Base-by-base conservation (phyloP, 2,329 filamentous ascomycete species). In the Sporothrix inflata region DNA sequence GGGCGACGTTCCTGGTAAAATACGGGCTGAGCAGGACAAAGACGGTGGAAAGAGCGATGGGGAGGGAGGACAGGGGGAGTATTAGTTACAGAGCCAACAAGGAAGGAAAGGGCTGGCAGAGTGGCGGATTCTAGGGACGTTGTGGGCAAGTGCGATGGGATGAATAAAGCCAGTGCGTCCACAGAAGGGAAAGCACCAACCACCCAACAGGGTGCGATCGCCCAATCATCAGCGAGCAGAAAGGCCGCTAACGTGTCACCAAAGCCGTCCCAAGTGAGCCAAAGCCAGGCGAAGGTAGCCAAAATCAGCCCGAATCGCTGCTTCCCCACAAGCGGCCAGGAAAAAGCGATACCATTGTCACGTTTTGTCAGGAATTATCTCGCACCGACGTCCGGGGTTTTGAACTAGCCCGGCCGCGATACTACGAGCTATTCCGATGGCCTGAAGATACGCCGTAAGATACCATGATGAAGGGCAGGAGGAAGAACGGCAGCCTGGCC, bases 81-180 rank as follows among this genome's bases (percentile, higher is more conserved):
- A 47, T 47, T 16, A 16, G 42, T 16, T 19, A 19, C 2, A 42
- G 19, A 19, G 34, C 19, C 19, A 30, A 12, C 27, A 27, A 51
- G 34, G 60, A 27, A 21, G 45, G 63, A 34, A 47, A 67, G 63
- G 21, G 11, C 61, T 40, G 61, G 21, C 4, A 51, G 63, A 51
- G 65, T 51, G 65, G 65, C 65, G 45, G 45, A 49, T 66, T 47
- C 19, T 51, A 51, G 42, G 63, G 65, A 24, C 38, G 38, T 45
- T 49, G 40, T 47, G 27, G 42, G 27, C 45, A 51, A 51, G 65
- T 49, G 27, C 19, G 40, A 47, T 61, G 42, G 51, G 51, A 61
- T 70, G 53, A 60, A 70, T 70, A 70, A 70, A 61, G 68, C 68
- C 53, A 69, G 11, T 40, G 19, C 66, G 30, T 38, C 49, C 34